Percentiles rank a stretch among this genome's conserved stretches.
phyloP scores from a whole-genome alignment of 371 early-diverging fungal genomes.

The Lichtheimia ornata region DNA sequence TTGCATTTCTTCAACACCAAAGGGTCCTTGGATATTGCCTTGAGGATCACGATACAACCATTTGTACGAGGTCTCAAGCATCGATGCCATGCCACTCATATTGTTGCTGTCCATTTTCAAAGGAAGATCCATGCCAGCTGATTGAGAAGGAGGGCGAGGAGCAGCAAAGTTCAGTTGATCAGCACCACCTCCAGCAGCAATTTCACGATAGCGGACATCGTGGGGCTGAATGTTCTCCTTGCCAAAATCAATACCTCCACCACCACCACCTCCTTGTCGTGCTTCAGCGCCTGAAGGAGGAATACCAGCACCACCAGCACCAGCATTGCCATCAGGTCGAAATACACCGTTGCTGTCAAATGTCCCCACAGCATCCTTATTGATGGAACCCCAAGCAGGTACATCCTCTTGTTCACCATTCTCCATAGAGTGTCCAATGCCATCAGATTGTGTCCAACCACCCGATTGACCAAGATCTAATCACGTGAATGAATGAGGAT shows the following conservation, averaged over 20 bases:
- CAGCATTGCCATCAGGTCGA: conserved; percentile 48
- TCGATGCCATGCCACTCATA: background rate
- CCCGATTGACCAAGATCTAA: conserved; percentile 9
- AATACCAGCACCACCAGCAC: conserved; percentile 33
- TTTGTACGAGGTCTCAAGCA: conserved; percentile 2
- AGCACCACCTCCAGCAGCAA: background rate
- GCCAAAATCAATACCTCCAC: background rate
- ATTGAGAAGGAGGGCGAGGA: background rate
- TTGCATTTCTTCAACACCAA: conserved; percentile 80
- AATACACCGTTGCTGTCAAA: conserved; percentile 73
- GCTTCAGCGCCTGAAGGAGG: conserved; percentile 14
- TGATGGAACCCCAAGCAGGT: conserved; percentile 31
- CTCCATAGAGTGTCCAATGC: conserved; percentile 5
- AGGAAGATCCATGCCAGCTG: background rate
- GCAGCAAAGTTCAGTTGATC: background rate
- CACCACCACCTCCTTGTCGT: background rate
- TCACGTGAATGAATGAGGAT: background rate
- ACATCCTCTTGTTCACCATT: conserved; percentile 18
- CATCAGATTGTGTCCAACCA: conserved; percentile 16
- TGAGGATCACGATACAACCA: conserved; percentile 86
- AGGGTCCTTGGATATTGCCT: conserved; percentile 82
- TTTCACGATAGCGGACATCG: conserved; percentile 7
- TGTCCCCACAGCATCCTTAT: conserved; percentile 39
- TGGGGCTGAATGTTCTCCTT: conserved; percentile 15
- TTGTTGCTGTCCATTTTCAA: background rate